These are phyloP conservation scores for Penicillium chermesinum DNA, from an alignment of 495 filamentous ascomycete genomes.

Conservation along the genomic window DNA sequence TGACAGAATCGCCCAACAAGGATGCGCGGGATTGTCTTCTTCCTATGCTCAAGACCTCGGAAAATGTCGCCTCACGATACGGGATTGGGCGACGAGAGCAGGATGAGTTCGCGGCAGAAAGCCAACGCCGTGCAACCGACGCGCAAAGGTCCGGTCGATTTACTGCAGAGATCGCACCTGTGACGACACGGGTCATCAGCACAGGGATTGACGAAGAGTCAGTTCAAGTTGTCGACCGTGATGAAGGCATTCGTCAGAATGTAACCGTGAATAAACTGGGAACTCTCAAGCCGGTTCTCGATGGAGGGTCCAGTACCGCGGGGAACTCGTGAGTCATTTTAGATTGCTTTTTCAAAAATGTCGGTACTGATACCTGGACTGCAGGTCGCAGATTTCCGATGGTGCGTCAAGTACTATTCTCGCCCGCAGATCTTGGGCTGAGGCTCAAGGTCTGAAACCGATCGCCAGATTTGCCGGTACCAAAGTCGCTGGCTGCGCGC, in stretches of 20 bases:
- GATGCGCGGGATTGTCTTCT: conserved; percentile 83
- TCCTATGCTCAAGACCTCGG: conserved; percentile 88
- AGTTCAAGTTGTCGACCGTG: conserved; percentile 56
- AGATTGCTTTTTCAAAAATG: not conserved
- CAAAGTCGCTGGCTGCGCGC: conserved; percentile 66
- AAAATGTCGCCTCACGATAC: conserved; percentile 82
- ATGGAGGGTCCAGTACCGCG: conserved; percentile 71
- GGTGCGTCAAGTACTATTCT: conserved; percentile 78
- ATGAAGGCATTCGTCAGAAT: conserved; percentile 74
- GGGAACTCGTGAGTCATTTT: conserved; percentile 53
- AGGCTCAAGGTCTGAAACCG: conserved; percentile 59
- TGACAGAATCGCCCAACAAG: conserved; percentile 57
- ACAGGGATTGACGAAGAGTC: conserved; percentile 57
- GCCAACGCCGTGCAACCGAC: conserved; percentile 62
- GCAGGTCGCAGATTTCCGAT: conserved; percentile 74
- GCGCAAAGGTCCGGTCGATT: conserved; percentile 68
- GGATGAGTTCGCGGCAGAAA: conserved; percentile 73
- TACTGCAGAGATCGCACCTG: conserved; percentile 71
- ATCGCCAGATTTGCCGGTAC: conserved; percentile 72
- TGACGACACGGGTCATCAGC: conserved; percentile 56
- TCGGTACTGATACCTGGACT: no score
- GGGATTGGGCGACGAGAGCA: conserved; percentile 71
- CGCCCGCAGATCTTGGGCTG: conserved; percentile 77
- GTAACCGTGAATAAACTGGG: conserved; percentile 64
- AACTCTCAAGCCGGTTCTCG: conserved; percentile 81